Evolutionary conservation across 176 grass and related monocot species (phyloP), one percentile per base, ranked within the genome.

Genomic region (Pharus latifolius): DNA sequence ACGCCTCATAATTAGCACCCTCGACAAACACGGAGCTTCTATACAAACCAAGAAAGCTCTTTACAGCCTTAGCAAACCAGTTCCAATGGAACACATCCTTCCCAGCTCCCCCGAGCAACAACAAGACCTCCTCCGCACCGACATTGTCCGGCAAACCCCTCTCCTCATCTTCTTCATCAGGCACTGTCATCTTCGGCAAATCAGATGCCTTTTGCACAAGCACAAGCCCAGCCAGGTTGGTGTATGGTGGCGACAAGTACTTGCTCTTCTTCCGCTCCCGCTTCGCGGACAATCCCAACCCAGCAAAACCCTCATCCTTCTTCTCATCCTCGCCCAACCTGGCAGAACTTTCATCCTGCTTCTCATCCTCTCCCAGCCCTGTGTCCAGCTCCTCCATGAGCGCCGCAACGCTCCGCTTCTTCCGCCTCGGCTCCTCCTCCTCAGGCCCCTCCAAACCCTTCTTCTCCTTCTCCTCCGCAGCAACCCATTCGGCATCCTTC

Each of bases 201-300:
- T 63, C 56, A 27, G 31, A 14, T 0, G 13, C 22, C 13, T 83
- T 86, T 10, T 77, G 44, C 0, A 41, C 12, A 26, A 18, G 29
- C 9, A 1, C n/a, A 2, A 17, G 2, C 3, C 51, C 30, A 15
- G 17, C 37, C 37, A 87, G 1, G 10, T 80, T 17, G 74, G 78
- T 86, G 77, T 90, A 98, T 0, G 94, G 94, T 38, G 80, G 81
- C 9, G 87, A 98, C 1, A 98, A 70, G 56, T 98, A 98, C 62
- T 81, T 92, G 72, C 94, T 98, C 87, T 70, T 90, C 84, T 98
- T 93, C 37, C 89, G 56, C 55, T 85, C 51, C 12, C 94, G 75
- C 74, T 79, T 87, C 60, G 45, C 48, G 0, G 80, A 90, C 16
- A 65, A 33, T 5, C 22, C 29, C 16, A 14, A 13, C 15, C 9